Evolutionary conservation across 495 filamentous ascomycete genomes (phyloP), one percentile per base, ranked within the genome.

Genomic region (Penicillium manginii): DNA sequence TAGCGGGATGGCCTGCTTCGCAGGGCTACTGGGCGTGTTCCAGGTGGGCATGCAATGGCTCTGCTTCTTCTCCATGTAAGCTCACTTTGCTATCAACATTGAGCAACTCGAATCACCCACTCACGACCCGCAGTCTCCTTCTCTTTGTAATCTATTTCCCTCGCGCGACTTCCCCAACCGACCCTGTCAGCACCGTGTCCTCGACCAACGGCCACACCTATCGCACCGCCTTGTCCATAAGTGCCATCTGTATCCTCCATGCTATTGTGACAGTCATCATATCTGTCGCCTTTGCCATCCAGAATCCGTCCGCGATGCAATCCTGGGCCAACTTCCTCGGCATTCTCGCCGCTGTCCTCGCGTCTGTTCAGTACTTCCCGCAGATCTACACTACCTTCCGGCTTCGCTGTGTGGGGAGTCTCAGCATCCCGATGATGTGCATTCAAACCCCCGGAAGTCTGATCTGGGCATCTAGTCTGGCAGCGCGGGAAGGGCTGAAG

Each of bases 351-450:
- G 86, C 91, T 4, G 63, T 87, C n/a, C 85, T 98, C 19, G 89
- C 96, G 0, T 86, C 83, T 0, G 83, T 97, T 19, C 94, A 98
- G 71, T 98, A 97, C 74, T 78, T 98, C 18, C 94, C 94, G 2
- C 94, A 98, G 76, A 92, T 98, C 63, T 93, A 84, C 69, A 96
- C 89, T 29, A 98, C 94, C 1, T 93, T 91, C 75, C 82, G 78
- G 35, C 77, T 97, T 50, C 88, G 91, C 67, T 86, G 89, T 59
- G 89, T 96, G 2, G 91, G 91, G 35, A 96, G 91, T 67, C 72
- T 98, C 56, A 96, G 91, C 66, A 93, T 98, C 55, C 89, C 92
- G 1, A 98, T 97, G 91, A 98, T 98, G 94, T 89, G 88, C 69
- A 96, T 98, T 43, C 94, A 98, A 72, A 97, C 93, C 0, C 94